phyloP scores from a whole-genome alignment of 169 alveolate species.

The Plasmodium fragile region DNA sequence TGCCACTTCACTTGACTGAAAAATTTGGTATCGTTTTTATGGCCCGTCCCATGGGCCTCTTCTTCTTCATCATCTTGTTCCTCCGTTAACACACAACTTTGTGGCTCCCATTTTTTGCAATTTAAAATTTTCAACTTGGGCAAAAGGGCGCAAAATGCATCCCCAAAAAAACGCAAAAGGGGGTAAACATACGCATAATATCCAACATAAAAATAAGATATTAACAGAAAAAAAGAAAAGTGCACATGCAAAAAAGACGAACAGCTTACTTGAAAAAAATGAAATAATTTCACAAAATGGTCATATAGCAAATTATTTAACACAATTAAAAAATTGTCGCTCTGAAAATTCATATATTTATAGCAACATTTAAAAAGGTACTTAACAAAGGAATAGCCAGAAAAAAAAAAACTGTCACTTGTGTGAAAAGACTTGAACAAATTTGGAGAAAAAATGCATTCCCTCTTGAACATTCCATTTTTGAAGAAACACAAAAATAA shows the following conservation, averaged over 20 bases:
- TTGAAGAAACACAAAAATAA: slow-evolving; percentile 41
- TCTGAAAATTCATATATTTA: slow-evolving; percentile 24
- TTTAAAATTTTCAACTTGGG: not conserved
- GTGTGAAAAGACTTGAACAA: slow-evolving; percentile 35
- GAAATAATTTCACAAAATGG: slow-evolving; percentile 33
- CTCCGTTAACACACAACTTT: not conserved
- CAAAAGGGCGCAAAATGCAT: not conserved
- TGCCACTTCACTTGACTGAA: not conserved
- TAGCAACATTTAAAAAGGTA: slow-evolving; percentile 26
- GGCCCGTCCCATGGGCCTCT: not conserved
- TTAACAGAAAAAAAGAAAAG: slow-evolving; percentile 41
- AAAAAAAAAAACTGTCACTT: slow-evolving; percentile 13
- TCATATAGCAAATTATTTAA: slow-evolving; percentile 59
- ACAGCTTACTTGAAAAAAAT: slow-evolving; percentile 19
- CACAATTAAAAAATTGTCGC: slow-evolving; percentile 1
- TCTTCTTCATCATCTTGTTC: not conserved
- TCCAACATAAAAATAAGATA: slow-evolving; percentile 67
- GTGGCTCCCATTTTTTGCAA: not conserved
- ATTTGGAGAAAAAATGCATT: slow-evolving; percentile 3
- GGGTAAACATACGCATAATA: slow-evolving; percentile 8
- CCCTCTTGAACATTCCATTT: slow-evolving; percentile 15
- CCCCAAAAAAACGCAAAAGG: not conserved
- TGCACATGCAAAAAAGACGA: slow-evolving; percentile 14
- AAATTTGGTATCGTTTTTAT: not conserved
- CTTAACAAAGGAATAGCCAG: slow-evolving; percentile 16